Evolutionary conservation across 2,329 filamentous ascomycete species (phyloP).

Genomic region (Grosmannia penicillata): DNA sequence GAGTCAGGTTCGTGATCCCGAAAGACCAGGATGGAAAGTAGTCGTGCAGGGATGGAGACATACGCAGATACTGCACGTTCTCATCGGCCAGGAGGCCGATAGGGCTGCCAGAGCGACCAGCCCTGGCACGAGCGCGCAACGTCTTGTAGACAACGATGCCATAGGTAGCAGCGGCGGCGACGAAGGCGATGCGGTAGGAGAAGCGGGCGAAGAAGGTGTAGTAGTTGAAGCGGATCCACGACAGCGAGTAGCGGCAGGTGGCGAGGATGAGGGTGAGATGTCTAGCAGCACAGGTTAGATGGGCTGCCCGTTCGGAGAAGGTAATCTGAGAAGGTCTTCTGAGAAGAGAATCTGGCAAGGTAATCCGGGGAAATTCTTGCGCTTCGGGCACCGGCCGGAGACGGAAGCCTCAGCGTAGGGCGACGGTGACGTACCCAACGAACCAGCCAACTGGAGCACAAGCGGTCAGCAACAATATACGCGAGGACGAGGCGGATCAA

Average conservation of each 20-base stretch:
- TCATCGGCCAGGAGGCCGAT: conserved; percentile 67
- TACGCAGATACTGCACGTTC: conserved; percentile 95
- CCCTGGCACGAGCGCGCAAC: conserved; percentile 70
- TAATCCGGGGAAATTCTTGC: too few relatives aligned
- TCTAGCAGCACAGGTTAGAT: too few relatives aligned
- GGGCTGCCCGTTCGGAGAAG: too few relatives aligned
- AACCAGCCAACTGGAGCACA: conserved; percentile 57
- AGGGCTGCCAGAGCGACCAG: conserved; percentile 27
- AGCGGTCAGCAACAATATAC: conserved; percentile 6
- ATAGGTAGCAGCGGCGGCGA: conserved; percentile 83
- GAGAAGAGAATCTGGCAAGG: too few relatives aligned
- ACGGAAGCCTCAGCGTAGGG: neutral
- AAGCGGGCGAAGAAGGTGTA: conserved; percentile 62
- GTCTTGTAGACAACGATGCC: conserved; percentile 99
- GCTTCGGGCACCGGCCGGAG: too few relatives aligned
- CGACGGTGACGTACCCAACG: conserved; percentile 54
- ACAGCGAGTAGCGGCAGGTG: conserved; percentile 69
- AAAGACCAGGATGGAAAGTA: neutral
- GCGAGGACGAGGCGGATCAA: too few relatives aligned
- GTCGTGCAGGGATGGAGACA: conserved; percentile 21
- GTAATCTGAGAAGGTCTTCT: too few relatives aligned
- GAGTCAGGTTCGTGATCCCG: too few relatives aligned
- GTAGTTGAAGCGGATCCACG: conserved; percentile 81
- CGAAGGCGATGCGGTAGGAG: conserved; percentile 79
- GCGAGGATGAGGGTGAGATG: conserved; percentile 76